Evolutionary conservation across 139 green algal species (phyloP).

Genomic region (Tetratostichococcus sp.): DNA sequence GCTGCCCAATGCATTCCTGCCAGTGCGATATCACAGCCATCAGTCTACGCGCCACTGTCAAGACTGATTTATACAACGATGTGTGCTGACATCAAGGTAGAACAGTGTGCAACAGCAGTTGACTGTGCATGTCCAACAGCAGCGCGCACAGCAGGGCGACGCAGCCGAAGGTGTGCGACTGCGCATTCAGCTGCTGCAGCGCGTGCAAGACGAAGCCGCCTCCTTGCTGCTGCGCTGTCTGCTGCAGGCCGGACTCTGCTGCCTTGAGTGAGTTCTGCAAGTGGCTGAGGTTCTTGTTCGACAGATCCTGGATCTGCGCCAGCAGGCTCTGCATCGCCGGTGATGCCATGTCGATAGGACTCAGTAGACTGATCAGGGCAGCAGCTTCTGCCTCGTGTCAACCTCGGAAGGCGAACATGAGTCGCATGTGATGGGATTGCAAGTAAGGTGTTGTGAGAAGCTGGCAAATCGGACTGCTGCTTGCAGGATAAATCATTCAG

Average conservation of each 20-base stretch:
- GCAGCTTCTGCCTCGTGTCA: too few relatives aligned
- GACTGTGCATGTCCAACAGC: too few relatives aligned
- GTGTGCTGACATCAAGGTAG: too few relatives aligned
- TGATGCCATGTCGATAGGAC: too few relatives aligned
- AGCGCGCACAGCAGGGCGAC: slow-evolving; percentile 61
- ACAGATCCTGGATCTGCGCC: background rate
- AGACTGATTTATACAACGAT: too few relatives aligned
- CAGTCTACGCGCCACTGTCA: background rate
- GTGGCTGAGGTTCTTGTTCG: background rate
- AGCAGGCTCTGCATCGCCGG: background rate
- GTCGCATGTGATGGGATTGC: too few relatives aligned
- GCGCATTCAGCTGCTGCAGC: slow-evolving; percentile 32
- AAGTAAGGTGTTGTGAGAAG: too few relatives aligned
- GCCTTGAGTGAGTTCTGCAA: background rate
- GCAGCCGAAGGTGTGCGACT: slow-evolving; percentile 56
- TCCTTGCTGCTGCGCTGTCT: background rate
- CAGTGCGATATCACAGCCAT: background rate
- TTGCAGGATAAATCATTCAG: too few relatives aligned
- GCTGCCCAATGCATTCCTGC: slow-evolving; percentile 18
- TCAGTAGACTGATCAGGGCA: too few relatives aligned
- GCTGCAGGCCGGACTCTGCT: background rate
- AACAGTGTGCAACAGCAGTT: too few relatives aligned
- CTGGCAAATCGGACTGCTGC: too few relatives aligned
- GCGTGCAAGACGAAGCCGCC: background rate
- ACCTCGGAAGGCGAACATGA: too few relatives aligned